Percentiles rank a stretch among this genome's conserved stretches.
Evolutionary conservation across 495 filamentous ascomycete genomes (phyloP).

Genomic region (Penicillium pancosmium): DNA sequence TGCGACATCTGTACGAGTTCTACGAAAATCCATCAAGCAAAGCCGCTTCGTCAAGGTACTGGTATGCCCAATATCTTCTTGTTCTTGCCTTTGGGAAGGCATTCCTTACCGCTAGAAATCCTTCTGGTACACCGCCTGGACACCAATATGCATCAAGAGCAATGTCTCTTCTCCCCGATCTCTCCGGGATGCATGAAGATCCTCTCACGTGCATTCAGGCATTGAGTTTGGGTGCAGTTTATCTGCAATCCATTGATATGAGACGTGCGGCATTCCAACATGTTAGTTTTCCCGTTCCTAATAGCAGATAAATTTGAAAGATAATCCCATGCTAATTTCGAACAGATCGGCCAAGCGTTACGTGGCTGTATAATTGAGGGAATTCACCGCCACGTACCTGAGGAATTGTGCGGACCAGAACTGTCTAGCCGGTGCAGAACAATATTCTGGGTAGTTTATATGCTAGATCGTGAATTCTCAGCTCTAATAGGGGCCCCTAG

Average conservation of each 20-base stretch:
- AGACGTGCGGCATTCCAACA: slow-evolving; percentile 39
- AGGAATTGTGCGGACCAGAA: slow-evolving; percentile 25
- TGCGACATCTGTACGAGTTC: slow-evolving; percentile 36
- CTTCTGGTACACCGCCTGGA: slow-evolving; percentile 38
- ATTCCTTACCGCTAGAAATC: slow-evolving; percentile 32
- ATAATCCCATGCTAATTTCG: not conserved
- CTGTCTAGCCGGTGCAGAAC: slow-evolving; percentile 34
- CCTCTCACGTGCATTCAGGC: slow-evolving; percentile 39
- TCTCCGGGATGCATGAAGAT: slow-evolving; percentile 38
- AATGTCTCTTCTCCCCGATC: slow-evolving; percentile 41
- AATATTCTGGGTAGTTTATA: slow-evolving; percentile 45
- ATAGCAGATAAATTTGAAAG: not conserved
- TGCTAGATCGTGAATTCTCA: slow-evolving; percentile 41
- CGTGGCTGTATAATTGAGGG: slow-evolving; percentile 41
- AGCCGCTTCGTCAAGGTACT: slow-evolving; percentile 31
- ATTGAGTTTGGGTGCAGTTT: slow-evolving; percentile 36
- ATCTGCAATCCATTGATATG: slow-evolving; percentile 44
- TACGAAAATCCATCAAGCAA: slow-evolving; percentile 31
- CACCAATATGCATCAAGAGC: slow-evolving; percentile 39
- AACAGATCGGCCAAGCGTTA: slow-evolving; percentile 40
- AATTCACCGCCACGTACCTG: slow-evolving; percentile 38
- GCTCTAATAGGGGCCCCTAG: slow-evolving; percentile 41
- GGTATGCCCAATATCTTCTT: slow-evolving; percentile 44
- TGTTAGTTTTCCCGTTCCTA: slow-evolving; percentile 17
- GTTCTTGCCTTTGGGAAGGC: slow-evolving; percentile 46